Evolutionary conservation across 2,329 filamentous ascomycete genomes (phyloP).

Genomic region (Calonectria crousiana): DNA sequence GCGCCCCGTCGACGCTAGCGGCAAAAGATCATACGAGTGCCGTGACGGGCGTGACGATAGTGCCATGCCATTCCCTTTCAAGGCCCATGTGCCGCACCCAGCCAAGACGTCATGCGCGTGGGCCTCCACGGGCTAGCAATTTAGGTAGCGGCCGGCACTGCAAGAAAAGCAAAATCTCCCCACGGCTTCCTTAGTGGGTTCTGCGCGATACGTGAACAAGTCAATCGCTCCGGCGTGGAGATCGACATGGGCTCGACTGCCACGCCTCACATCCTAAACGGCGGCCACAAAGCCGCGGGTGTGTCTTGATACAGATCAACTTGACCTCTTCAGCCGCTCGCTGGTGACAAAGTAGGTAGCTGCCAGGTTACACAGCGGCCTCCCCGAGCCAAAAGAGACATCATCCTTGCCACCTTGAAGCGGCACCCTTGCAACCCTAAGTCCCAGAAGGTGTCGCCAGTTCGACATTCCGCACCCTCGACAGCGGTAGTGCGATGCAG

Average conservation of each 20-base stretch:
- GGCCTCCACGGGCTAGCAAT: constrained; percentile 32
- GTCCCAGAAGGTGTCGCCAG: constrained; percentile 26
- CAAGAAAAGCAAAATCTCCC: constrained; percentile 44
- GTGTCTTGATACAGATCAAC: constrained; percentile 31
- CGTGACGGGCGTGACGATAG: constrained; percentile 37
- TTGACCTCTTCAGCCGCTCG: constrained; percentile 18
- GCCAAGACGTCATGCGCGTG: constrained; percentile 45
- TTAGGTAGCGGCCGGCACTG: constrained; percentile 42
- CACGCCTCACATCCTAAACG: constrained; percentile 21
- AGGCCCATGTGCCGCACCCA: constrained; percentile 42
- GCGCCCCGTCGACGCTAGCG: constrained; percentile 39
- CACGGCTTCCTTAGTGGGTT: constrained; percentile 30
- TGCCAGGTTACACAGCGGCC: constrained; percentile 28
- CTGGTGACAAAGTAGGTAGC: constrained; percentile 13
- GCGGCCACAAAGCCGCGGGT: constrained; percentile 27
- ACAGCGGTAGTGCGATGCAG: constrained; percentile 40
- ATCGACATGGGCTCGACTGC: constrained; percentile 41
- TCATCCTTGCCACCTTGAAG: constrained; percentile 32
- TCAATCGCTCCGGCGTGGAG: constrained; percentile 39
- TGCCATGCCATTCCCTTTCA: constrained; percentile 38
- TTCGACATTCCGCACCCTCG: constrained; percentile 30
- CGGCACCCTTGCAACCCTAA: constrained; percentile 32
- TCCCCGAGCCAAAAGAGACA: constrained; percentile 23
- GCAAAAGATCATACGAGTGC: constrained; percentile 45
- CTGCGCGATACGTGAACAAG: constrained; percentile 39